phyloP scores from a whole-genome alignment of 495 filamentous ascomycete species.

The Hypoxylon fragiforme region DNA sequence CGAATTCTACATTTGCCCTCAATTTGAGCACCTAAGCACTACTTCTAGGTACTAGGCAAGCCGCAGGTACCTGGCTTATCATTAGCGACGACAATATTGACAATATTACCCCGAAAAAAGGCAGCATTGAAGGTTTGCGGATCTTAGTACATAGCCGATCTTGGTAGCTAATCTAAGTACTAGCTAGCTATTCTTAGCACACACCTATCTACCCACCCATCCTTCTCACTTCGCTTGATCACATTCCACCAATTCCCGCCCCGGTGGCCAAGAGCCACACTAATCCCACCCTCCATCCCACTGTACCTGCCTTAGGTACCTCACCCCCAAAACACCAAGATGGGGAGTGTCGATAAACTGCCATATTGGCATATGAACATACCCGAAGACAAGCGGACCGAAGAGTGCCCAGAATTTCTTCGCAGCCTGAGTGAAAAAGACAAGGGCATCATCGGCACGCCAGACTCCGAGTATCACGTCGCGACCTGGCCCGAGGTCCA shows the following conservation, averaged over 20 bases:
- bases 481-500: conserved; percentile 67
- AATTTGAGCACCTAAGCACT: too few relatives aligned
- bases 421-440: conserved; percentile 59
- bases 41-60: too few relatives aligned
- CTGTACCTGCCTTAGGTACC: too few relatives aligned
- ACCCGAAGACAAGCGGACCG: conserved; percentile 59
- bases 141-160: too few relatives aligned
- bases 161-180: too few relatives aligned
- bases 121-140: too few relatives aligned
- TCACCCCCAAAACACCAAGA: conserved; percentile 18
- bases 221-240: background rate
- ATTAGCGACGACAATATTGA: conserved; percentile 7
- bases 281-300: background rate
- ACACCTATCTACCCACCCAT: too few relatives aligned
- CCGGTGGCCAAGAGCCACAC: background rate
- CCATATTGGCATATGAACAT: conserved; percentile 86
- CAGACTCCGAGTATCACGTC: conserved; percentile 60
- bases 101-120: conserved; percentile 23
- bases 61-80: conserved; percentile 6
- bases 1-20: too few relatives aligned
- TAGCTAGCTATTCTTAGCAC: background rate
- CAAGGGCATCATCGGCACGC: conserved; percentile 63
- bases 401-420: conserved; percentile 72
- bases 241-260: background rate
- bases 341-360: conserved; percentile 40